These are phyloP conservation scores for Xylaria nigripes DNA, from an alignment of 495 filamentous ascomycete species.

Conservation along the genomic window DNA sequence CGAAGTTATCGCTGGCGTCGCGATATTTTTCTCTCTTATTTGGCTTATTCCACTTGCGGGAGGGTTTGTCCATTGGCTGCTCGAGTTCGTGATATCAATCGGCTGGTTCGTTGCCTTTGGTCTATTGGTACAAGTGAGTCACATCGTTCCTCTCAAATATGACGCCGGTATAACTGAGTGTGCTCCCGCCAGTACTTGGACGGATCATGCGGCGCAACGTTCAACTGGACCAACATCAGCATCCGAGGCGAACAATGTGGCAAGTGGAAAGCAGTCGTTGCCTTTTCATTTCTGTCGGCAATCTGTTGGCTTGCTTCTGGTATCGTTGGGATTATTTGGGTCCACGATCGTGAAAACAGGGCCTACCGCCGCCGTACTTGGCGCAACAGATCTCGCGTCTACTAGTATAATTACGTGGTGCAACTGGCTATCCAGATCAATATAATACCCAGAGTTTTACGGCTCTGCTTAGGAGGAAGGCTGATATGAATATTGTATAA, in stretches of 20 bases:
- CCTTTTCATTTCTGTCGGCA: slow-evolving; percentile 60
- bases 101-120: slow-evolving; percentile 60
- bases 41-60: slow-evolving; percentile 42
- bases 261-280: slow-evolving; percentile 58
- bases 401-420: slow-evolving; percentile 14
- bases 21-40: slow-evolving; percentile 39
- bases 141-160: background rate
- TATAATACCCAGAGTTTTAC: too few species aligned
- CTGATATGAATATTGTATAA: too few species aligned
- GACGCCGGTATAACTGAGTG: background rate
- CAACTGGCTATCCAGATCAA: too few species aligned
- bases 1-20: slow-evolving; percentile 39
- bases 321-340: slow-evolving; percentile 43
- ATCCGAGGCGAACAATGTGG: slow-evolving; percentile 56
- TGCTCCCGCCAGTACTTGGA: slow-evolving; percentile 22
- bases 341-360: slow-evolving; percentile 25
- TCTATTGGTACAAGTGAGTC: slow-evolving; percentile 47
- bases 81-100: slow-evolving; percentile 52
- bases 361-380: slow-evolving; percentile 32
- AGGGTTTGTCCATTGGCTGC: slow-evolving; percentile 39
- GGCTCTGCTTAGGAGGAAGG: too few species aligned
- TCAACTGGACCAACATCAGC: slow-evolving; percentile 82
- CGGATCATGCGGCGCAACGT: slow-evolving; percentile 57
- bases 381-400: slow-evolving; percentile 36
- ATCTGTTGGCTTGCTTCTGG: slow-evolving; percentile 57